Evolutionary conservation across 2,329 filamentous ascomycete species (phyloP).

Genomic region (Calonectria fujianensis): DNA sequence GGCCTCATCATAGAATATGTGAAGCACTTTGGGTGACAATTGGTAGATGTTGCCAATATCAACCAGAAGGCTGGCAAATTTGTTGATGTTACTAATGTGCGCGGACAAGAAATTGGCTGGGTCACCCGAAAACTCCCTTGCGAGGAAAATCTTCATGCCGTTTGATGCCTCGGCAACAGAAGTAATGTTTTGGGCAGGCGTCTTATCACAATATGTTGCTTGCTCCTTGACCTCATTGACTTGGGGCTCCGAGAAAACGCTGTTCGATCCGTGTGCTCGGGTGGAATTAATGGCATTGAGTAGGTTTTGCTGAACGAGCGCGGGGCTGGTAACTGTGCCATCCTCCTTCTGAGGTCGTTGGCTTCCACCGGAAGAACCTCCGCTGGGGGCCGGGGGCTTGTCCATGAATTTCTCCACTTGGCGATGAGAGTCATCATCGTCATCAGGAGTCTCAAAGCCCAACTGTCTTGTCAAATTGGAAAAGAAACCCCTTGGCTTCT

Average conservation of each 20-base stretch:
- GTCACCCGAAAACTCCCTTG: slow-evolving; percentile 70
- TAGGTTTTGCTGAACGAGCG: slow-evolving; percentile 80
- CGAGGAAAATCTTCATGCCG: slow-evolving; percentile 84
- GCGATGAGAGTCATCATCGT: slow-evolving; percentile 64
- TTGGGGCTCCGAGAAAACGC: slow-evolving; percentile 82
- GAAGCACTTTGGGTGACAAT: slow-evolving; percentile 80
- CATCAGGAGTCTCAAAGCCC: slow-evolving; percentile 75
- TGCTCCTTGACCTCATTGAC: slow-evolving; percentile 87
- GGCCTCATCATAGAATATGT: slow-evolving; percentile 89
- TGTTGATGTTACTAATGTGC: slow-evolving; percentile 78
- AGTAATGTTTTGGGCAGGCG: slow-evolving; percentile 82
- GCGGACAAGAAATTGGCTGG: slow-evolving; percentile 73
- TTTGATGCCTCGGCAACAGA: slow-evolving; percentile 82
- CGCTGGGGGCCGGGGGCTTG: slow-evolving; percentile 49
- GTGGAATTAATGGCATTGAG: slow-evolving; percentile 87
- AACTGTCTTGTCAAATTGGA: slow-evolving; percentile 80
- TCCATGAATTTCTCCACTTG: slow-evolving; percentile 67
- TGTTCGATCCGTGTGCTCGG: slow-evolving; percentile 83
- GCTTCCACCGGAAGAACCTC: slow-evolving; percentile 41
- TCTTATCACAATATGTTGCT: slow-evolving; percentile 89
- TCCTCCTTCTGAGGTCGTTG: slow-evolving; percentile 62
- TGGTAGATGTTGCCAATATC: slow-evolving; percentile 84
- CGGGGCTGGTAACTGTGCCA: slow-evolving; percentile 75
- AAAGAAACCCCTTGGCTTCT: slow-evolving; percentile 76
- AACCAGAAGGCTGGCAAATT: slow-evolving; percentile 81